These are phyloP conservation scores for Volvox africanus DNA, from an alignment of 139 green algal species.

Conservation along the genomic window DNA sequence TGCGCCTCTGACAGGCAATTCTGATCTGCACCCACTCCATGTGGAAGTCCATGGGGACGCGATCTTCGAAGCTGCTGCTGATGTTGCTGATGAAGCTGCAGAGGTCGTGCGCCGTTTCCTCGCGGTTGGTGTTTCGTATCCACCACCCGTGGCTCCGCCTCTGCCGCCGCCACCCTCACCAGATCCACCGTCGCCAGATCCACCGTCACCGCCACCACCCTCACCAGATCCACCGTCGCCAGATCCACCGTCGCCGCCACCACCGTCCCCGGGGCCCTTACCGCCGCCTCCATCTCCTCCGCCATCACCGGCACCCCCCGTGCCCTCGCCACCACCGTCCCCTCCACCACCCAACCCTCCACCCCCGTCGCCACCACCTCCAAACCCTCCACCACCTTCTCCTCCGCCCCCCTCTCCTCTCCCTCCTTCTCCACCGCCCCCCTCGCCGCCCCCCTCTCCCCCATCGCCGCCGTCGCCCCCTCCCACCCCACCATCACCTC, in stretches of 20 bases:
- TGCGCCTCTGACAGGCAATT: neutral
- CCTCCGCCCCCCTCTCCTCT: neutral
- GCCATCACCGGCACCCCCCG: too few species aligned
- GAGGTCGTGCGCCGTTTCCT: constrained; percentile 45
- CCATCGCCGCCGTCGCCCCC: neutral
- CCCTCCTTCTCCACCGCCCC: neutral
- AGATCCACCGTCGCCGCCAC: neutral
- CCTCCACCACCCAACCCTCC: neutral
- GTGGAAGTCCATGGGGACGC: neutral
- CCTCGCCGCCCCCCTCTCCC: neutral
- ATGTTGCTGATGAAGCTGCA: neutral
- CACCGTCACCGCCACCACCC: neutral
- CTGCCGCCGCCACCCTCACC: neutral
- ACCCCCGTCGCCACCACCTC: neutral
- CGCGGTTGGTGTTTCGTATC: neutral
- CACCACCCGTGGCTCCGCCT: neutral
- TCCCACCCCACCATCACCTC: neutral
- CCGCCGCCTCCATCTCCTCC: neutral
- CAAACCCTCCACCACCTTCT: neutral
- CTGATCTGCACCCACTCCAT: neutral
- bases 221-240: neutral
- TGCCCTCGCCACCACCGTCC: neutral
- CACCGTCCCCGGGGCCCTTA: too few species aligned
- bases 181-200: neutral
- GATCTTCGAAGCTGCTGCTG: neutral